Evolutionary conservation across 208 protist genomes (phyloP).

Genomic region (Angomonas deanei): DNA sequence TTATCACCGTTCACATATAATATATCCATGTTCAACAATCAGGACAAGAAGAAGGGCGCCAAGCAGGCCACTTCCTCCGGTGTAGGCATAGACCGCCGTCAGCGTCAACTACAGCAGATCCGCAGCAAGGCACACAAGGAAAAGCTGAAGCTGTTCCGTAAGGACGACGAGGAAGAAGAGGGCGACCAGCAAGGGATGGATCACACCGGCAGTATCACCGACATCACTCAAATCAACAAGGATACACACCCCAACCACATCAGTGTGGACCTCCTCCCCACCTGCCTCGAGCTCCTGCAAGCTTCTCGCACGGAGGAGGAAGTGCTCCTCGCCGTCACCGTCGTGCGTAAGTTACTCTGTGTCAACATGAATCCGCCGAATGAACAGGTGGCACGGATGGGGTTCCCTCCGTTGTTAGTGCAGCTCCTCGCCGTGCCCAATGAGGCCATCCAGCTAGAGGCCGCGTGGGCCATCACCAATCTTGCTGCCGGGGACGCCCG

Average conservation of each 20-base stretch:
- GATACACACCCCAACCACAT: slow-evolving; percentile 11
- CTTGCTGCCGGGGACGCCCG: slow-evolving; percentile 97
- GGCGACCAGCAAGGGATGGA: not conserved
- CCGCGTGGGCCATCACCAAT: slow-evolving; percentile 99
- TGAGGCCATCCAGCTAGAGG: slow-evolving; percentile 96
- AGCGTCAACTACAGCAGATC: slow-evolving; percentile 3
- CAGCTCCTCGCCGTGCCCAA: slow-evolving; percentile 83
- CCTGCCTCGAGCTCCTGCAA: slow-evolving; percentile 59
- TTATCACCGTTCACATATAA: too few species aligned
- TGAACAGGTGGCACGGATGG: slow-evolving; percentile 90
- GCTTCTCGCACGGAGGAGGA: slow-evolving; percentile 31
- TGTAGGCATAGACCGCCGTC: not conserved
- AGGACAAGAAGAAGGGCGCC: slow-evolving; percentile 4
- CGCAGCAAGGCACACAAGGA: slow-evolving; percentile 4
- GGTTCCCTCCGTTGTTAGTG: slow-evolving; percentile 93
- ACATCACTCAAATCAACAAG: slow-evolving; percentile 27
- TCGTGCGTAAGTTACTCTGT: slow-evolving; percentile 87
- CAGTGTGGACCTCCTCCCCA: slow-evolving; percentile 49
- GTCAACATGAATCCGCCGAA: slow-evolving; percentile 96
- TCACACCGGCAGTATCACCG: slow-evolving; percentile 19
- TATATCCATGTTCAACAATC: not conserved
- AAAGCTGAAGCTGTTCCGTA: not conserved
- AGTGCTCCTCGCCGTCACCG: slow-evolving; percentile 76
- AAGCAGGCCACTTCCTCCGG: not conserved
- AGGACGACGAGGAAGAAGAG: not conserved